Evolutionary conservation across 2,329 filamentous ascomycete species (phyloP).

Genomic region (Stylonectria norvegica): DNA sequence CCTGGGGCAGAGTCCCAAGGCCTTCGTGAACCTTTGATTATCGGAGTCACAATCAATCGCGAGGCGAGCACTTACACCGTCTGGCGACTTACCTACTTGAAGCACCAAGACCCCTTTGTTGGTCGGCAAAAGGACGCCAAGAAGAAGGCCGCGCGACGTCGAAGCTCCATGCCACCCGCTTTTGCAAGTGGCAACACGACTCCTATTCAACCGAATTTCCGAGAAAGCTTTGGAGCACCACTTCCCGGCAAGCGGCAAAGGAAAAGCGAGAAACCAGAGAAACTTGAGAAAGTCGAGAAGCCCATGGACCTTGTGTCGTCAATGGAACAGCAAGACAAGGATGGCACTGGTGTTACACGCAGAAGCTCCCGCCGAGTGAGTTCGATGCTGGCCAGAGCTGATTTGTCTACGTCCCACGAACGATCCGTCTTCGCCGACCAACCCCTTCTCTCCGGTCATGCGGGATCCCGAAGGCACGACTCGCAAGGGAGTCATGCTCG

Average conservation of each 20-base stretch:
- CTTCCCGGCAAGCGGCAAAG: constrained; percentile 51
- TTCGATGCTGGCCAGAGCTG: constrained; percentile 82
- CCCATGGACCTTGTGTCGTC: constrained; percentile 63
- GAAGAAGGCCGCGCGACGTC: constrained; percentile 47
- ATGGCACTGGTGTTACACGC: constrained; percentile 49
- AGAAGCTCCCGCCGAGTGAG: constrained; percentile 76
- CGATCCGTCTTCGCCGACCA: constrained; percentile 74
- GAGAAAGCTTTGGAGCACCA: constrained; percentile 72
- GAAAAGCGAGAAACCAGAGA: constrained; percentile 51
- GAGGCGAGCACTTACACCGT: constrained; percentile 75
- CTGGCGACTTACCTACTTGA: constrained; percentile 78
- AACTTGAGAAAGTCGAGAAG: constrained; percentile 50
- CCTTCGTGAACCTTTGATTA: constrained; percentile 54
- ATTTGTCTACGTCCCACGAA: constrained; percentile 82
- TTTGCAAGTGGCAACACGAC: constrained; percentile 74
- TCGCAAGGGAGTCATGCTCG: constrained; percentile 57
- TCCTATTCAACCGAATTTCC: constrained; percentile 64
- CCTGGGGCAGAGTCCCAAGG: constrained; percentile 38
- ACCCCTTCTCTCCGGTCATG: constrained; percentile 38
- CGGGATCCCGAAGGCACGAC: constrained; percentile 60
- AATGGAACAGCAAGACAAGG: constrained; percentile 64
- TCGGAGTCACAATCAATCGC: constrained; percentile 78
- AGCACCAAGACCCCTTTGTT: constrained; percentile 58
- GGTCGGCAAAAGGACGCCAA: constrained; percentile 45
- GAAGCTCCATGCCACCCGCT: constrained; percentile 64